A percentile compares a stretch with the other conserved stretches of the same genome.
These are phyloP conservation scores for Harringtonia aguacate DNA, from an alignment of 2,329 filamentous ascomycete genomes.

Conservation along the genomic window DNA sequence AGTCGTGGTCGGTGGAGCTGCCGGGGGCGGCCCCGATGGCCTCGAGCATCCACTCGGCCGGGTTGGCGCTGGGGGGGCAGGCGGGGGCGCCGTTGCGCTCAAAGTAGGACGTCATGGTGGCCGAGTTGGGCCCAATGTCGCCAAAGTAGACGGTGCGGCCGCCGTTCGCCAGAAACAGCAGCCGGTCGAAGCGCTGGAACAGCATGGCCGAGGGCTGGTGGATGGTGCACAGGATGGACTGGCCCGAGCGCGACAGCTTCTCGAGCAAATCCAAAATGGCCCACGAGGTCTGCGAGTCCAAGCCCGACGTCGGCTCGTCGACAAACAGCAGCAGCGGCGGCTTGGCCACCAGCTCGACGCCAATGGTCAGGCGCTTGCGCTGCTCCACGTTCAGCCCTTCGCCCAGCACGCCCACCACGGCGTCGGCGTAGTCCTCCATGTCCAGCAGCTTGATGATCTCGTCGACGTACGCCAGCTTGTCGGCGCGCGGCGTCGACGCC, in stretches of 20 bases:
- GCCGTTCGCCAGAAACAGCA: constrained; percentile 8
- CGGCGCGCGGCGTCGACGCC: constrained; percentile 47
- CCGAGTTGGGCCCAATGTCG: constrained; percentile 55
- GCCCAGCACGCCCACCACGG: constrained; percentile 34
- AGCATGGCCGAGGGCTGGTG: constrained; percentile 12
- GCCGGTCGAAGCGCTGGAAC: constrained; percentile 11
- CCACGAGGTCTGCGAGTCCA: constrained; percentile 89
- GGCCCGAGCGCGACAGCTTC: constrained; percentile 37
- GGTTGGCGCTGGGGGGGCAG: constrained; percentile 53
- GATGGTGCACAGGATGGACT: constrained; percentile 18
- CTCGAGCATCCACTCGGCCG: constrained; percentile 66
- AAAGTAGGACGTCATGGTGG: constrained; percentile 62
- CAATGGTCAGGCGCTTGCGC: constrained; percentile 45
- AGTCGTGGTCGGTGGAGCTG: constrained; percentile 50
- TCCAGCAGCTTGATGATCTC: constrained; percentile 59
- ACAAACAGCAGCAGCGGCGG: constrained; percentile 76
- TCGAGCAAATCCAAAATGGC: constrained; percentile 78
- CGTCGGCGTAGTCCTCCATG: constrained; percentile 33
- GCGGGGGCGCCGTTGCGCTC: constrained; percentile 56
- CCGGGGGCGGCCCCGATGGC: constrained; percentile 33
- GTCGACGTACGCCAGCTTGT: constrained; percentile 67
- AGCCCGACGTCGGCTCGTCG: constrained; percentile 86
- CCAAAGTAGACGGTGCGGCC: constrained; percentile 12
- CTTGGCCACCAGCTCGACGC: constrained; percentile 49
- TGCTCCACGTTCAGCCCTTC: constrained; percentile 39